phyloP scores from a whole-genome alignment of 495 filamentous ascomycete species.

The Pseudevernia furfuracea region DNA sequence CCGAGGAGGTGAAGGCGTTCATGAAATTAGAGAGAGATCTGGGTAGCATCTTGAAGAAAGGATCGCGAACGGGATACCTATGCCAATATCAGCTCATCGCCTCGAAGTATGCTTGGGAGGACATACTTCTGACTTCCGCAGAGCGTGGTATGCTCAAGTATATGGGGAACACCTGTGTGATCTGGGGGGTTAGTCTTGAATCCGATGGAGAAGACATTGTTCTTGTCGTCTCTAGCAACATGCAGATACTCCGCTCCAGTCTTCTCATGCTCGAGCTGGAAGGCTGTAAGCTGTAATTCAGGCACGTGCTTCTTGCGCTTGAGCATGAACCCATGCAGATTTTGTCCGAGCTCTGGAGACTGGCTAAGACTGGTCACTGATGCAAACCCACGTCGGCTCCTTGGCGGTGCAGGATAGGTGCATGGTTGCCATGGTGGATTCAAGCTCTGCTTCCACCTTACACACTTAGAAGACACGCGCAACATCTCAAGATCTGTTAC shows the following conservation, averaged over 20 bases:
- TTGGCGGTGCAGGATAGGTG: background rate
- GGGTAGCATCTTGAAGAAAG: slow-evolving; percentile 99
- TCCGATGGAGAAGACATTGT: slow-evolving; percentile 98
- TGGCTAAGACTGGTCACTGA: slow-evolving; percentile 63
- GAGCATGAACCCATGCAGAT: slow-evolving; percentile 87
- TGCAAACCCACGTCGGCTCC: slow-evolving; percentile 35
- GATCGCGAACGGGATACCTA: slow-evolving; percentile 92
- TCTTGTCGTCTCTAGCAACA: slow-evolving; percentile 86
- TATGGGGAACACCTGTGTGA: slow-evolving; percentile 92
- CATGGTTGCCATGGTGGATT: slow-evolving; percentile 2
- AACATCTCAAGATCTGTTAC: background rate
- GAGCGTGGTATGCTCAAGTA: slow-evolving; percentile 91
- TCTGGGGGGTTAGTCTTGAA: slow-evolving; percentile 99
- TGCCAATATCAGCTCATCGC: slow-evolving; percentile 23
- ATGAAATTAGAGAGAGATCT: slow-evolving; percentile 97
- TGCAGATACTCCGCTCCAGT: slow-evolving; percentile 94
- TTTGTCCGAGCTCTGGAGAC: slow-evolving; percentile 70
- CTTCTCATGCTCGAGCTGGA: slow-evolving; percentile 84
- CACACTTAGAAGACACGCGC: background rate
- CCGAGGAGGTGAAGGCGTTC: slow-evolving; percentile 94
- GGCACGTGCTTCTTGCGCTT: slow-evolving; percentile 82
- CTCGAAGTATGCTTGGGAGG: background rate
- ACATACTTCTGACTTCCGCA: slow-evolving; percentile 91
- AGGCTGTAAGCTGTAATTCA: slow-evolving; percentile 83
- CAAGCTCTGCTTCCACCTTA: background rate